phyloP scores from a whole-genome alignment of 345 rosid species.

The Linum usitatissimum region DNA sequence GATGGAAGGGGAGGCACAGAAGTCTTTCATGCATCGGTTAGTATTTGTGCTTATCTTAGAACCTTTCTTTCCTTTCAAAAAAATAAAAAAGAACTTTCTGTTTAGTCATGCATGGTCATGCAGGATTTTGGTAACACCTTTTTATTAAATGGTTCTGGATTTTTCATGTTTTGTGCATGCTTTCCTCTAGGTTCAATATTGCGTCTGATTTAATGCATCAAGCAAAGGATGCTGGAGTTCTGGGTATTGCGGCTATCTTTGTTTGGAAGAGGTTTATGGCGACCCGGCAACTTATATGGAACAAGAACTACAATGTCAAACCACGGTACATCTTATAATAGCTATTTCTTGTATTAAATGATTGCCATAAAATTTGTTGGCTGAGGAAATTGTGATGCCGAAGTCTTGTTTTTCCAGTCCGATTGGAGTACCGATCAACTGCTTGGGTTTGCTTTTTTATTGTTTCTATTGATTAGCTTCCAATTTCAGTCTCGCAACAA shows the following conservation, averaged over 20 bases:
- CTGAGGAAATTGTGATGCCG: not conserved
- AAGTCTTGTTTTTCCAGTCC: not conserved
- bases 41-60: conserved; percentile 22
- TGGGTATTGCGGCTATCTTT: conserved; percentile 81
- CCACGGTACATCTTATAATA: conserved; percentile 52
- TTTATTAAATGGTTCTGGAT: conserved; percentile 7
- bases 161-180: not conserved
- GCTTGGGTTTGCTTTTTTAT: not conserved
- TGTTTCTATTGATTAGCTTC: not conserved
- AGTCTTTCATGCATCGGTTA: conserved; percentile 98
- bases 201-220: conserved; percentile 79
- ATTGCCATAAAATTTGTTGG: not conserved
- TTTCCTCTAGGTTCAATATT: conserved; percentile 64
- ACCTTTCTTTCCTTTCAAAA: conserved; percentile 3
- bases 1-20: conserved; percentile 89
- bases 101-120: conserved; percentile 6
- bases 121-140: conserved; percentile 3
- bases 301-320: conserved; percentile 96
- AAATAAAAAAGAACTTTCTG: not conserved
- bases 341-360: not conserved
- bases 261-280: conserved; percentile 99
- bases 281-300: conserved; percentile 96
- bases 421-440: too few relatives aligned
- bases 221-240: conserved; percentile 64
- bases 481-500: not conserved